Conservation (phyloP, 31 red algal genomes). For the Bonnemaisonia californica region DNA sequence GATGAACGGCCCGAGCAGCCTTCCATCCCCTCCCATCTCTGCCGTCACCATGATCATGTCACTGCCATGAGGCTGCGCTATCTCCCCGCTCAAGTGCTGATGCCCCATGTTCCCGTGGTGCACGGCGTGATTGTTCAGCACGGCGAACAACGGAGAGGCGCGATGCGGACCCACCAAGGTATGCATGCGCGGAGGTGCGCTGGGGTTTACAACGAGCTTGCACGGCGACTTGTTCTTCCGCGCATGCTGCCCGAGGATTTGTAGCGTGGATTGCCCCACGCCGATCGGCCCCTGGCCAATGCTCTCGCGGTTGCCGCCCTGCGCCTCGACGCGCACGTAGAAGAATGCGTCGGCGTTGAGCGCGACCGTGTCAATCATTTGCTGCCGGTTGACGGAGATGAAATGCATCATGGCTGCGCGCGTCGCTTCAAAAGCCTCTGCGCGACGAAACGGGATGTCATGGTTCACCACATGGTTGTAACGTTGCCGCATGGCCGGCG, state of each 20-base stretch:
- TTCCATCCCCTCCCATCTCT: not conserved
- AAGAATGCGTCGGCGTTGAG: not conserved
- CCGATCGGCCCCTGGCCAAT: too few species aligned
- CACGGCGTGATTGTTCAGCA: constrained; percentile 3
- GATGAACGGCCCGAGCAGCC: not conserved
- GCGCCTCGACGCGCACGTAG: constrained; percentile 15
- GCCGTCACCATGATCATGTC: constrained; percentile 12
- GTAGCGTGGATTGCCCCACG: too few species aligned
- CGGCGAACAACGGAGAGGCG: not conserved
- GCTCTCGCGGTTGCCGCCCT: not conserved
- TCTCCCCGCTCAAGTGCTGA: constrained; percentile 3
- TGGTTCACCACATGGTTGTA: not conserved
- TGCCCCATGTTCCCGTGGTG: constrained; percentile 22
- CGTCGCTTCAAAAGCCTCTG: not conserved
- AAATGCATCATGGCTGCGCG: not conserved
- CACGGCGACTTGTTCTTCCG: too few species aligned
- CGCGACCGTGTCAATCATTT: not conserved
- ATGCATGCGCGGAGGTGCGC: too few species aligned
- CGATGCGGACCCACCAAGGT: not conserved
- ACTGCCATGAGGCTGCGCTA: constrained; percentile 6
- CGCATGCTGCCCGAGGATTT: too few species aligned
- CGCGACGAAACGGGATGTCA: not conserved
- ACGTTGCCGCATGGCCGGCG: not conserved
- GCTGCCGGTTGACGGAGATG: not conserved
- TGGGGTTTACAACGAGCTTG: too few species aligned